Base-by-base conservation (phyloP, 169 alveolate species). In the Eimeria sp. region DNA sequence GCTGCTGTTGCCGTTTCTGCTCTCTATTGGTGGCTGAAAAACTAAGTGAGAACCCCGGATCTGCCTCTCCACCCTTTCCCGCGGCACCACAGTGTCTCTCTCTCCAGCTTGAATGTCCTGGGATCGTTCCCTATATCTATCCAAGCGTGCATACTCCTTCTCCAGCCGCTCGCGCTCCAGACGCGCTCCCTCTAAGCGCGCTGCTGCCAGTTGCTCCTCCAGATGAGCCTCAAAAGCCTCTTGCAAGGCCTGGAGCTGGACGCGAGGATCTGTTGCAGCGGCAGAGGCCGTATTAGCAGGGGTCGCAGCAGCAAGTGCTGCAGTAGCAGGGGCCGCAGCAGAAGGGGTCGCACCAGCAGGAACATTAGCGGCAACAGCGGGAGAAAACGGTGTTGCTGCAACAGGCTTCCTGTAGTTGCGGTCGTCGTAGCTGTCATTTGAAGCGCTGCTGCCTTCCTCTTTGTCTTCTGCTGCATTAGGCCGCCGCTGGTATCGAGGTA, bases 151-250 rank as follows among this genome's bases (percentile, higher is more conserved):
- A 18, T 14, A 13, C 49, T 72, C 82, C 73, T 9, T 6, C 90
- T 82, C 51, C 20, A 82, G 72, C 49, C 90, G 49, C 90, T 82
- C 73, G n/a, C 90, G 10, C 90, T 82, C 90, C 90, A 82, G 13
- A 25, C 45, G 67, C 7, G 90, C 90, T 5, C 90, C 90, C 27
- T 82, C 90, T 3, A 82, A 51, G 6, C 90, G 30, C 25, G 90
- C 90, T 25, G n/a, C 16, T 27, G 90, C 90, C 6, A 82, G 90
- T 49, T 47, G 49, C 27, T 82, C 63, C 49, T 82, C 90, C 40
- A 82, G 47, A 14, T 82, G 90, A 34, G 90, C 90, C 45, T 47
- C 90, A 47, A 82, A 82, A 14, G 90, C 90, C 4, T 82, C 90
- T 27, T 51, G 90, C 51, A 82, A 11, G 34, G 73, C 72, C 20